Conservation (phyloP, 108 stramenopile species). For the Tribonema minus region DNA sequence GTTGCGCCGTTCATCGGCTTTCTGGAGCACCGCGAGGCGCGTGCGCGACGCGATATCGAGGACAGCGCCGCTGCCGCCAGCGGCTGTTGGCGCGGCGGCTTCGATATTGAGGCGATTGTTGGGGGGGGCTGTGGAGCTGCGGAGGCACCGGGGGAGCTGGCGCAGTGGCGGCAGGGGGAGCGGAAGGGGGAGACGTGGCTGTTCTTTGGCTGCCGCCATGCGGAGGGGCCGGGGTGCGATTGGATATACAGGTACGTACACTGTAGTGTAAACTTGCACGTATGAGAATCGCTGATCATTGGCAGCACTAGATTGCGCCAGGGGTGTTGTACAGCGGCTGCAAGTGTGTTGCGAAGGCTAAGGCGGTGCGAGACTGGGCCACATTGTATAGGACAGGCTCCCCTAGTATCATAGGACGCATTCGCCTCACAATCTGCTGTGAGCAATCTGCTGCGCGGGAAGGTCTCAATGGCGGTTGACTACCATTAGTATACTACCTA, state of each 20-base stretch:
- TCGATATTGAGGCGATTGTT: conserved; percentile 17
- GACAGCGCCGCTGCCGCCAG: conserved; percentile 31
- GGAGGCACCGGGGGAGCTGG: not conserved
- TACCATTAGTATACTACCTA: too few species aligned
- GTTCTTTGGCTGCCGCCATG: conserved; percentile 45
- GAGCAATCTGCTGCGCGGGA: too few species aligned
- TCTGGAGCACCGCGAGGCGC: conserved; percentile 42
- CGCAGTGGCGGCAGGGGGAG: conserved; percentile 21
- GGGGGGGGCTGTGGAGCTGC: not conserved
- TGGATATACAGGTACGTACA: conserved; percentile 11
- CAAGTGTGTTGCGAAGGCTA: too few species aligned
- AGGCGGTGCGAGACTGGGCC: too few species aligned
- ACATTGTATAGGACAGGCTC: too few species aligned
- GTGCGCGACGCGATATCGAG: conserved; percentile 5
- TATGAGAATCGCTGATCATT: too few species aligned
- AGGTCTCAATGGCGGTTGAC: too few species aligned
- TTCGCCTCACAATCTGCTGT: too few species aligned
- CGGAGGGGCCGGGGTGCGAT: not conserved
- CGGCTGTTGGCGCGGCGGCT: conserved; percentile 50
- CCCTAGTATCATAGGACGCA: too few species aligned
- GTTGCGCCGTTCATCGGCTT: conserved; percentile 52
- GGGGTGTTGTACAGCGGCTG: too few species aligned
- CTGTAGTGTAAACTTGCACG: not conserved
- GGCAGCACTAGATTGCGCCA: too few species aligned
- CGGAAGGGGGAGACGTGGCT: conserved; percentile 41